Base-by-base conservation (phyloP, 768 basidiomycete species). In the Stropharia rugosoannulata region DNA sequence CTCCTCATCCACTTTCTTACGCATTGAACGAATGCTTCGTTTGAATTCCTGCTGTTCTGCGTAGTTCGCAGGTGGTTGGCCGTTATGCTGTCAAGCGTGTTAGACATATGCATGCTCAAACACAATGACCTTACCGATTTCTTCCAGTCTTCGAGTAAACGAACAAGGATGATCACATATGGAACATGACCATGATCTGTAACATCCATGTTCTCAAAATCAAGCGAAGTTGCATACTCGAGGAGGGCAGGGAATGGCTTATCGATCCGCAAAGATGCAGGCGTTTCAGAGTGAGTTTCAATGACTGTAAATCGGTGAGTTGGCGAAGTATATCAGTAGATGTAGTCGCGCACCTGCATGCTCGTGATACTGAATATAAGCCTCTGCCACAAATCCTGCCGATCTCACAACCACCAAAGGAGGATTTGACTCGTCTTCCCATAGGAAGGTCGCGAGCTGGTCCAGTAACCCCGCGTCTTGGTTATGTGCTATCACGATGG, bases 101-200 rank as follows among this genome's bases (percentile, higher is more conserved):
- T 45, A 32, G 37, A 49, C 38, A 46, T 13, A 9, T 39, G 1
- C 3, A 18, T 13, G 40, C 25, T 32, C 4, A 11, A 11, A 36
- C 16, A 19, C 46, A 43, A 5, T 32, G 43, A 12, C 69, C 86
- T 61, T 63, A 92, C 93, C 29, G 77, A 64, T 58, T 77, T 78
- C 71, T 89, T 93, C 94, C 95, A 98, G 29, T 88, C 81, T 54
- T 93, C 86, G 6, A 95, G 69, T 1, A 83, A 86, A 15, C 87
- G 86, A 38, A 98, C 87, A 38, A 98, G 84, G 56, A 98, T 88
- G 55, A 93, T 75, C 46, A 96, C 86, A 63, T 91, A 97, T 0
- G 97, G 95, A 35, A 98, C 75, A 68, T 99, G 96, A 0, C 82
- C 82, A 65, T 97, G 94, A 50, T 94, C 90, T 11, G 90, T 95